Percentiles rank a stretch among this genome's conserved stretches.
Evolutionary conservation across 805 yeast genomes (phyloP).

Genomic region (Ogataea parapolymorpha): DNA sequence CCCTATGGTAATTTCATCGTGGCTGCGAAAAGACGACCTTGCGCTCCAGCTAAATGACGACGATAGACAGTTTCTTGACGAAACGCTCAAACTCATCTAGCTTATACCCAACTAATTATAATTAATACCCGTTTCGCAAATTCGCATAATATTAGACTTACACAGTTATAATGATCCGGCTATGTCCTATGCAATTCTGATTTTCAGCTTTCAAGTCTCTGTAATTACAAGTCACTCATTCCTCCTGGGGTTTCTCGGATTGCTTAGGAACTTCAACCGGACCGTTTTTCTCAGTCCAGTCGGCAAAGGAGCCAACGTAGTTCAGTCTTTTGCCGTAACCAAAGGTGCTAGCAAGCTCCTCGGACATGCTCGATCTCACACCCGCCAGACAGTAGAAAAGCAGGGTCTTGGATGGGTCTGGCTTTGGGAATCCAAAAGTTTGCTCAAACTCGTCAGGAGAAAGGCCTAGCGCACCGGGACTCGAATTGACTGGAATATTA

Average conservation of each 20-base stretch:
- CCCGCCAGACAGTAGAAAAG: slow-evolving; percentile 93
- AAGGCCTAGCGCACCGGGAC: slow-evolving; percentile 89
- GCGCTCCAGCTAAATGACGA: slow-evolving; percentile 14
- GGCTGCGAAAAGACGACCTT: slow-evolving; percentile 11
- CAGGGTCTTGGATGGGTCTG: slow-evolving; percentile 63
- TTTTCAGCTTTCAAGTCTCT: neutral
- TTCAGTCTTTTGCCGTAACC: slow-evolving; percentile 85
- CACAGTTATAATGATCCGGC: neutral
- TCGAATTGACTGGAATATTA: slow-evolving; percentile 83
- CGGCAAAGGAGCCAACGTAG: slow-evolving; percentile 82
- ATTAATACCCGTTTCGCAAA: slow-evolving; percentile 1
- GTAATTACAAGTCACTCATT: neutral
- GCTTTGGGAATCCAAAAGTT: slow-evolving; percentile 79
- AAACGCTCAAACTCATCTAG: neutral
- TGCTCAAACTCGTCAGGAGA: slow-evolving; percentile 76
- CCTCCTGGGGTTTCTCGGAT: slow-evolving; percentile 10
- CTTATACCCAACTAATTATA: neutral
- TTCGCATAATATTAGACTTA: slow-evolving; percentile 2
- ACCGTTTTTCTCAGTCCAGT: slow-evolving; percentile 61
- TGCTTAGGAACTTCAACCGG: slow-evolving; percentile 21
- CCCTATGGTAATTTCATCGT: slow-evolving; percentile 23
- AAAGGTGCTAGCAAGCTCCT: slow-evolving; percentile 84
- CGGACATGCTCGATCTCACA: slow-evolving; percentile 85
- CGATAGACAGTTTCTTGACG: slow-evolving; percentile 18
- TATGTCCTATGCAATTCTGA: neutral